A percentile compares a stretch with the other conserved stretches of the same genome.
These are phyloP conservation scores for Limnomonas spitsbergensis DNA, from an alignment of 139 green algal genomes.

Conservation along the genomic window DNA sequence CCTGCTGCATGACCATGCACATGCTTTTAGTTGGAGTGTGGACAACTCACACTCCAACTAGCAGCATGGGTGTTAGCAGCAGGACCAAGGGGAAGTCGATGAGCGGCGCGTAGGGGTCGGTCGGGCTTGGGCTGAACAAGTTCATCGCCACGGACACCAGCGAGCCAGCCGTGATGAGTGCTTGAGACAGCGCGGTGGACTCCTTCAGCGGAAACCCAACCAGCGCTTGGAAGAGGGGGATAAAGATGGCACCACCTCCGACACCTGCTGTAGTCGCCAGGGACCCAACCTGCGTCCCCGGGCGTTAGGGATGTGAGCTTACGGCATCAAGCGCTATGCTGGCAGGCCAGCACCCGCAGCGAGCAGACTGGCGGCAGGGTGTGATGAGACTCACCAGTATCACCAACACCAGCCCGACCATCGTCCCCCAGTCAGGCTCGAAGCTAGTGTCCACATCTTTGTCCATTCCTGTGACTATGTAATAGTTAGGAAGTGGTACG, in stretches of 20 bases:
- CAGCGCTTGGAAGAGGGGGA: conserved; percentile 22
- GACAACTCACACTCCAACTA: conserved; percentile 14
- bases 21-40: no score
- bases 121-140: neutral
- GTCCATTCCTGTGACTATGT: no score
- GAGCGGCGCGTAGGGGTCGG: neutral
- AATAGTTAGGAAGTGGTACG: no score
- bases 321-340: neutral
- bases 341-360: neutral
- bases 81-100: conserved; percentile 7
- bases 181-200: conserved; percentile 26
- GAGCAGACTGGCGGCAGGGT: no score
- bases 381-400: conserved; percentile 1
- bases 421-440: neutral
- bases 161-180: conserved; percentile 23
- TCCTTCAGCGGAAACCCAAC: conserved; percentile 23
- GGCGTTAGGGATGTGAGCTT: neutral
- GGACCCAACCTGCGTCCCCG: conserved; percentile 11
- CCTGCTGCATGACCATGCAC: no score
- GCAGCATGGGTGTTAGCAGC: neutral
- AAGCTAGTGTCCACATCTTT: no score
- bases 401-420: neutral
- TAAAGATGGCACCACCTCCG: conserved; percentile 26
- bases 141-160: conserved; percentile 17
- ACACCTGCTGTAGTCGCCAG: conserved; percentile 20